Conservation (phyloP, 2,329 filamentous ascomycete genomes). For the Aspergillus quadrilineatus region DNA sequence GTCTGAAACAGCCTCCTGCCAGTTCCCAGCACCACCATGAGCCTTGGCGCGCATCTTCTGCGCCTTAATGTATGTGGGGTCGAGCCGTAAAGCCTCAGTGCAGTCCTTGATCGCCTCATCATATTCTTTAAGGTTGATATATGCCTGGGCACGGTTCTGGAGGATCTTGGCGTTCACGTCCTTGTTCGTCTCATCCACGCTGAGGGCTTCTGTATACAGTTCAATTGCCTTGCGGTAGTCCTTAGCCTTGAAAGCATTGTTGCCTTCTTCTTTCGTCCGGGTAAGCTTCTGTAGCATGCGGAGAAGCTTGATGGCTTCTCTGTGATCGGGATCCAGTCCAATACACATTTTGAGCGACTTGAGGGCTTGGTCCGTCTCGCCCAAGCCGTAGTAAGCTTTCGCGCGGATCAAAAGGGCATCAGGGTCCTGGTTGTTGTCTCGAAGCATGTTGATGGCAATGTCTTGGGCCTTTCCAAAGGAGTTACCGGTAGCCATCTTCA, state of each 20-base stretch:
- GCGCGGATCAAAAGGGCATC: conserved; percentile 90
- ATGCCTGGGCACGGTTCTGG: conserved; percentile 87
- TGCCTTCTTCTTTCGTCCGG: conserved; percentile 91
- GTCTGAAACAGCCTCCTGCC: conserved; percentile 88
- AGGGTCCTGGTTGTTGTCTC: conserved; percentile 85
- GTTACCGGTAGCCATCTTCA: conserved; percentile 90
- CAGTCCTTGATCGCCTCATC: conserved; percentile 80
- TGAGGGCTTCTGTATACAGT: conserved; percentile 78
- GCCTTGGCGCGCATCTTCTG: conserved; percentile 93
- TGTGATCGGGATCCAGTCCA: conserved; percentile 87
- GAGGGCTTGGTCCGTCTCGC: conserved; percentile 92
- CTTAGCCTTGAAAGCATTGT: conserved; percentile 82
- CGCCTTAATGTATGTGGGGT: conserved; percentile 83
- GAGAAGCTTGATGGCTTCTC: conserved; percentile 82
- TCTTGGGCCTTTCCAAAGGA: conserved; percentile 88
- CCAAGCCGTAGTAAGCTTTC: conserved; percentile 81
- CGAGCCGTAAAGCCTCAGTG: conserved; percentile 76
- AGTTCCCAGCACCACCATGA: conserved; percentile 77
- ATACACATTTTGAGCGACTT: conserved; percentile 89
- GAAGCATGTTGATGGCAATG: conserved; percentile 81
- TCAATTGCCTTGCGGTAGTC: conserved; percentile 77
- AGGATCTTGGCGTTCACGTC: conserved; percentile 92
- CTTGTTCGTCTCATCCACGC: conserved; percentile 83
- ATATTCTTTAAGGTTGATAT: conserved; percentile 76
- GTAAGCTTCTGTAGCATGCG: conserved; percentile 89